These are phyloP conservation scores for Polygonum aviculare DNA, from an alignment of 148 eudicot species.

Conservation along the genomic window DNA sequence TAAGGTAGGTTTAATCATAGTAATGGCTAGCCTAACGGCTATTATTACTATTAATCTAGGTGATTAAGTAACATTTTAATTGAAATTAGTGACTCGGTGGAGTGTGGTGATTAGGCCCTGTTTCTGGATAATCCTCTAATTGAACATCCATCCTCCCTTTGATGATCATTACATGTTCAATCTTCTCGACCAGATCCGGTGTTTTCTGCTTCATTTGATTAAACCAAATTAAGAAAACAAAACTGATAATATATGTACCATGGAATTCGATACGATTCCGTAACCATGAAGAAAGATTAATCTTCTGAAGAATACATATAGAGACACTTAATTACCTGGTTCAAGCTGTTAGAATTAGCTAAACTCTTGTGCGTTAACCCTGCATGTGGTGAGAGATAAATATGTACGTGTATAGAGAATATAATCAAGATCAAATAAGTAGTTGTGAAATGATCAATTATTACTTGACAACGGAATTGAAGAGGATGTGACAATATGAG, in stretches of 20 bases:
- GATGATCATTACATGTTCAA: constrained; percentile 5
- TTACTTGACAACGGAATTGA: constrained; percentile 37
- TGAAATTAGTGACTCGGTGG: constrained; percentile 27
- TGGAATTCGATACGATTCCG: neutral
- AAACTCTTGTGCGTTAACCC: constrained; percentile 10
- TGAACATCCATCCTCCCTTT: constrained; percentile 29
- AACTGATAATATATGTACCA: too few relatives aligned
- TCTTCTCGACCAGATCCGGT: constrained; percentile 1
- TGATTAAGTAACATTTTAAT: neutral
- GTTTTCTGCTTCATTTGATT: constrained; percentile 10
- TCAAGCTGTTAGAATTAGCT: constrained; percentile 7
- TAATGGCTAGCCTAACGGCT: neutral
- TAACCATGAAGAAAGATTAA: neutral
- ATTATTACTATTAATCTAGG: neutral
- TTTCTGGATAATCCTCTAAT: constrained; percentile 34
- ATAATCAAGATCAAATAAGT: too few relatives aligned
- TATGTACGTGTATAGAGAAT: too few relatives aligned
- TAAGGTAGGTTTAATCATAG: too few relatives aligned
- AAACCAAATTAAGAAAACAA: neutral
- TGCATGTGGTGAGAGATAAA: constrained; percentile 9
- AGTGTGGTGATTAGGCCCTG: constrained; percentile 42
- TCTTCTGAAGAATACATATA: too few relatives aligned
- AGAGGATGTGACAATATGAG: constrained; percentile 24
- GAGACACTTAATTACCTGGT: constrained; percentile 23
- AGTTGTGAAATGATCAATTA: too few relatives aligned